phyloP scores from a whole-genome alignment of 2,329 filamentous ascomycete species.

The Celoporthe dispersa region DNA sequence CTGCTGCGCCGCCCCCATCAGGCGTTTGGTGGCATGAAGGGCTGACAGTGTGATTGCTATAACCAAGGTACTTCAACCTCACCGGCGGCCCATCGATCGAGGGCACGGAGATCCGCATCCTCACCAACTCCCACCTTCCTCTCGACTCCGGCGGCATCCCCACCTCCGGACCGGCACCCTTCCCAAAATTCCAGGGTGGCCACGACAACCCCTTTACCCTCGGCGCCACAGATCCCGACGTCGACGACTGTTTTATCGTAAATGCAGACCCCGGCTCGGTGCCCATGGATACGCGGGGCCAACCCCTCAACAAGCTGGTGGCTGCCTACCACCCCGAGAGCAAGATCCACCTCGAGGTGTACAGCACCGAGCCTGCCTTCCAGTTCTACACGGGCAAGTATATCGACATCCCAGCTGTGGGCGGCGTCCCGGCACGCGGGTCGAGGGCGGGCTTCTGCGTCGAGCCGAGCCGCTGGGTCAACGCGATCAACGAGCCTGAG shows the following conservation, averaged over 20 bases:
- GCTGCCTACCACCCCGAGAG: conserved; percentile 74
- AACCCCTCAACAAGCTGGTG: conserved; percentile 69
- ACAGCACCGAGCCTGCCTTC: conserved; percentile 93
- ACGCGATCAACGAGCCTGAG: conserved; percentile 79
- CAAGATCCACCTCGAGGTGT: conserved; percentile 81
- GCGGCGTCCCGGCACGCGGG: conserved; percentile 65
- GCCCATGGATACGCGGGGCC: conserved; percentile 65
- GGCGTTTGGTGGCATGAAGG: not conserved
- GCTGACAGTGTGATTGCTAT: not conserved
- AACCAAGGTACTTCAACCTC: conserved; percentile 67
- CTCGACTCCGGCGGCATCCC: conserved; percentile 78
- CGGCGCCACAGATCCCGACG: conserved; percentile 69
- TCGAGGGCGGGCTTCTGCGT: conserved; percentile 83
- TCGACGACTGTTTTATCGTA: conserved; percentile 91
- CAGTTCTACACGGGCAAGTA: conserved; percentile 94
- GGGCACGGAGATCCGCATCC: conserved; percentile 69
- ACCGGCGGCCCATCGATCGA: conserved; percentile 56
- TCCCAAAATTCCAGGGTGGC: conserved; percentile 63
- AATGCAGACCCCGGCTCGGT: conserved; percentile 64
- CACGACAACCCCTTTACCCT: conserved; percentile 70
- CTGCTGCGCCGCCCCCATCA: not conserved
- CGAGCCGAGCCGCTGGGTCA: conserved; percentile 89
- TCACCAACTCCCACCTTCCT: conserved; percentile 69
- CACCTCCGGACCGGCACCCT: conserved; percentile 66
- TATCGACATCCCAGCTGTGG: conserved; percentile 74